These are phyloP conservation scores for Trametes hirsuta DNA, from an alignment of 1,284 basidiomycete genomes.

Conservation along the genomic window DNA sequence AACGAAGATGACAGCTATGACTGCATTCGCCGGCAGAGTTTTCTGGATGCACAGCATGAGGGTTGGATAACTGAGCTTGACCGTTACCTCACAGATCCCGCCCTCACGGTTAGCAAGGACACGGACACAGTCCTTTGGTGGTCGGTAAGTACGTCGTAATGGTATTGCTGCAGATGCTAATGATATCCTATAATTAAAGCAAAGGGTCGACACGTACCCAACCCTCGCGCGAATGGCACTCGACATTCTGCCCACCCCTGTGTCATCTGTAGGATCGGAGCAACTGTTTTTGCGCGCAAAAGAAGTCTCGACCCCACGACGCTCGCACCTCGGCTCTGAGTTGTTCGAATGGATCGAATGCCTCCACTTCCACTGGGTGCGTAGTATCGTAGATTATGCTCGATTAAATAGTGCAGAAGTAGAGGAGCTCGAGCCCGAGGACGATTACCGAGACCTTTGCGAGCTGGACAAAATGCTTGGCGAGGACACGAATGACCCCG, in stretches of 20 bases:
- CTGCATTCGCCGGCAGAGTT: background rate
- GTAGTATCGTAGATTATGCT: too few species aligned
- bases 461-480: too few species aligned
- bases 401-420: too few species aligned
- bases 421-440: too few species aligned
- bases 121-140: constrained; percentile 3
- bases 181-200: too few species aligned
- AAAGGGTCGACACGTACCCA: background rate
- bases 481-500: too few species aligned
- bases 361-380: constrained; percentile 1
- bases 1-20: background rate
- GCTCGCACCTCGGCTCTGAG: background rate
- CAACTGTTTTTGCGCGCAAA: background rate
- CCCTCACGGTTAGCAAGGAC: constrained; percentile 3
- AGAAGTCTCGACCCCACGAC: background rate
- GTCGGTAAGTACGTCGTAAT: background rate
- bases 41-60: background rate
- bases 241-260: background rate
- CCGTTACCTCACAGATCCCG: background rate
- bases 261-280: background rate
- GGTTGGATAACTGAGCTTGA: constrained; percentile 5
- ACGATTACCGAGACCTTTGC: too few species aligned
- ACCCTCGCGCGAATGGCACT: constrained; percentile 3
- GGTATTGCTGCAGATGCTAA: too few species aligned
- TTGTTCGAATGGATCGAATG: constrained; percentile 1